Percentiles rank a stretch among this genome's conserved stretches.
Evolutionary conservation across 2,329 filamentous ascomycete genomes (phyloP).

Genomic region (Beauveria asiatica): DNA sequence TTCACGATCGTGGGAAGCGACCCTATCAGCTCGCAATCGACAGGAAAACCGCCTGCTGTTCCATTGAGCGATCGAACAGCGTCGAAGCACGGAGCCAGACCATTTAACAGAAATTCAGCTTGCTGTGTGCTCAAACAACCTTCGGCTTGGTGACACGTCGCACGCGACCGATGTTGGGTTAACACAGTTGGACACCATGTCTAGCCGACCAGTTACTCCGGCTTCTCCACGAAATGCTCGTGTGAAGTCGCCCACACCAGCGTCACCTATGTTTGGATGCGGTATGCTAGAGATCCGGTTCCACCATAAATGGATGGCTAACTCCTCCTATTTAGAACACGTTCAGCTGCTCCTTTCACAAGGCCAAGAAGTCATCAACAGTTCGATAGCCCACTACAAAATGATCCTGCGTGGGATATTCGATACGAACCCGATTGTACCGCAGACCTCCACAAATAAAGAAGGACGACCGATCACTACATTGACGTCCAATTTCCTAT

Average conservation of each 20-base stretch:
- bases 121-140: neutral
- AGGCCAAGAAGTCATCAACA: constrained; percentile 56
- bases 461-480: constrained; percentile 51
- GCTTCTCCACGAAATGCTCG: constrained; percentile 49
- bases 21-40: neutral
- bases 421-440: constrained; percentile 55
- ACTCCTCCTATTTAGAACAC: constrained; percentile 48
- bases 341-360: constrained; percentile 57
- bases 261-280: constrained; percentile 55
- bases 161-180: neutral
- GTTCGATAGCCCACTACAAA: constrained; percentile 63
- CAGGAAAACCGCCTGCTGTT: neutral
- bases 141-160: neutral
- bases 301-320: constrained; percentile 17
- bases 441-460: constrained; percentile 53
- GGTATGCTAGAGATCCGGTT: constrained; percentile 34
- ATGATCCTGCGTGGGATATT: constrained; percentile 62
- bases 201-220: constrained; percentile 39
- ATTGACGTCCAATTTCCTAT: constrained; percentile 61
- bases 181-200: constrained; percentile 26
- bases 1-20: neutral
- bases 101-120: neutral
- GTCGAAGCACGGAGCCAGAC: neutral
- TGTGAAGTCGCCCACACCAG: constrained; percentile 50
- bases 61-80: neutral